Evolutionary conservation across 441 rosid species (phyloP), one percentile per base, ranked within the genome.

Genomic region (Populus hybrid): DNA sequence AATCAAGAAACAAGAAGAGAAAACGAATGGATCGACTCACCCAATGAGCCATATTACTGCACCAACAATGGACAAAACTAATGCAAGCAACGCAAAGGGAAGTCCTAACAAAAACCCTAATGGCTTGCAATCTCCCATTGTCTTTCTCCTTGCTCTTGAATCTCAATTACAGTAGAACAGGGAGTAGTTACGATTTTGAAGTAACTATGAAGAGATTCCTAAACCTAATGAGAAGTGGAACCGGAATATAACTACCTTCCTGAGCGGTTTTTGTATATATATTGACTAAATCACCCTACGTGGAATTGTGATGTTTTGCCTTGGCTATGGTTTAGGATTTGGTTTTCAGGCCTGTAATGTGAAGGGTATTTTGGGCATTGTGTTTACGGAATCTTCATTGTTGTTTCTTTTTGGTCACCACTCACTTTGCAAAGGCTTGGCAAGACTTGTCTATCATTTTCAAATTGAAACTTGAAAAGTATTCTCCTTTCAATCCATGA

Each of bases 61-160:
- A 26, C 97, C 99, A 16, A 92, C 76, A 6, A 93, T 86, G 20
- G 99, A 81, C 0, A 95, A 80, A 16, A 88, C 74, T 70, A 93
- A 61, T 38, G 97, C 95, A 26, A 93, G 50, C 72, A 95, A 82
- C 18, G 95, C 97, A 75, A 95, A 93, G 2, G 99, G 98, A 57
- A 95, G 84, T 8, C 97, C 97, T 1, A 95, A 0, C 82, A 90
- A 88, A 89, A 95, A 95, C 68, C 97, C 99, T 28, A 93, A 71
- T 30, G 97, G 97, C 80, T 92, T 86, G 81, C 97, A 93, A 38
- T 88, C 90, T 73, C 89, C 94, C 93, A 89, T 90, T 79, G 2
- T 50, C 14, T 26, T 8, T 10, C 10, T 21, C 26, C 10, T 2
- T 46, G 5, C 23, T 10, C 38, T 73, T 24, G 2, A 20, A 5